A percentile compares a stretch with the other conserved stretches of the same genome.
These are phyloP conservation scores for Zelopaecilomyces penicillatus DNA, from an alignment of 2,329 filamentous ascomycete genomes.

Conservation along the genomic window DNA sequence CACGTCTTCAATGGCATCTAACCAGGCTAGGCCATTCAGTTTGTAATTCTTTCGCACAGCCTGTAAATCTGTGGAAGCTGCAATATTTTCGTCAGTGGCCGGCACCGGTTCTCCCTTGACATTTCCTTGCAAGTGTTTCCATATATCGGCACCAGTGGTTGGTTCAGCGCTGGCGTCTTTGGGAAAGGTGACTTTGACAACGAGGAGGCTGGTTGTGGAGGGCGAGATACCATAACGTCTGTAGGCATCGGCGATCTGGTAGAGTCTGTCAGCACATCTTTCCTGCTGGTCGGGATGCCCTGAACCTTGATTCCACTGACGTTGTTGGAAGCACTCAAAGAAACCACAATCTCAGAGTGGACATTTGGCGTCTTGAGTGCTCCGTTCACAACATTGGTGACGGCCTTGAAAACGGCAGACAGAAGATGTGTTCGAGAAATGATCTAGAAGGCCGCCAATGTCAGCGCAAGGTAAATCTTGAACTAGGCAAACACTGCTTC, in stretches of 20 bases:
- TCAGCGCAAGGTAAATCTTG: neutral
- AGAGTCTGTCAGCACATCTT: conserved; percentile 4
- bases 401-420: conserved; percentile 68
- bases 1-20: conserved; percentile 38
- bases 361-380: conserved; percentile 73
- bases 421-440: conserved; percentile 65
- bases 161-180: conserved; percentile 33
- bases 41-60: conserved; percentile 84
- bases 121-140: conserved; percentile 49
- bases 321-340: conserved; percentile 75
- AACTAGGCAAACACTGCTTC: conserved; percentile 12
- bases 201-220: conserved; percentile 62
- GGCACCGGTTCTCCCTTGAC: conserved; percentile 53
- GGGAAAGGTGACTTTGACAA: conserved; percentile 65
- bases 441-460: conserved; percentile 40
- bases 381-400: conserved; percentile 53
- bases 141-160: conserved; percentile 37
- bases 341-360: conserved; percentile 80
- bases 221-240: conserved; percentile 75
- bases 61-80: conserved; percentile 50
- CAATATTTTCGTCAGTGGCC: conserved; percentile 57
- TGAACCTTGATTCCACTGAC: conserved; percentile 32
- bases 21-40: conserved; percentile 52
- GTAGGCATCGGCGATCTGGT: conserved; percentile 83
- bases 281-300: neutral